Evolutionary conservation across 116 monocot genomes (phyloP).

Genomic region (Iris pallida): DNA sequence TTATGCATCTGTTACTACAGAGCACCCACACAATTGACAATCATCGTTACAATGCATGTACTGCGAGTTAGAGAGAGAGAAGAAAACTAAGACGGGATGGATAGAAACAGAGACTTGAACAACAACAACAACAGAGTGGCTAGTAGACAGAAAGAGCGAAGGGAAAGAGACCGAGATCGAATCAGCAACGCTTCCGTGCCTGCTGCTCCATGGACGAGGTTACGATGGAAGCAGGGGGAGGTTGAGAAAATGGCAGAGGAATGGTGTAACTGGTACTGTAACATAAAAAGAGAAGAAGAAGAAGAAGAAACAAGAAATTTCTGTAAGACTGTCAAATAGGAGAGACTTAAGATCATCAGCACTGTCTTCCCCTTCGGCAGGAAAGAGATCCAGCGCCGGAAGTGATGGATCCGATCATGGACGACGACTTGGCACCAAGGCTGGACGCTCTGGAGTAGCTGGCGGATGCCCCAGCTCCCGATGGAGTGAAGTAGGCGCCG

Average conservation of each 20-base stretch:
- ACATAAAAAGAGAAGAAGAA: not conserved
- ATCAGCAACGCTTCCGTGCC: slow-evolving; percentile 60
- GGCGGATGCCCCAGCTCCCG: slow-evolving; percentile 4
- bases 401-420: slow-evolving; percentile 15
- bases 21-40: not conserved
- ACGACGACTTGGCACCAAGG: slow-evolving; percentile 21
- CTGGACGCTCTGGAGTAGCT: slow-evolving; percentile 20
- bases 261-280: not conserved
- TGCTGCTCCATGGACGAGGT: slow-evolving; percentile 22
- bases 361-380: slow-evolving; percentile 2
- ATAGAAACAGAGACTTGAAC: not conserved
- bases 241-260: slow-evolving; percentile 27
- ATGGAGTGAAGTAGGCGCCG: slow-evolving; percentile 18
- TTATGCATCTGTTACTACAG: not conserved
- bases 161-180: too few relatives aligned
- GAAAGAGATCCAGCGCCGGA: slow-evolving; percentile 16
- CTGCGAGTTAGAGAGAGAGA: not conserved
- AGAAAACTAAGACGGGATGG: not conserved
- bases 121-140: not conserved
- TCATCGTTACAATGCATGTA: not conserved
- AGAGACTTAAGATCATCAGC: not conserved
- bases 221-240: slow-evolving; percentile 43
- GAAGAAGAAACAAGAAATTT: slow-evolving; percentile 10
- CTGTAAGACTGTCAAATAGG: slow-evolving; percentile 11
- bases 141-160: too few relatives aligned